phyloP scores from a whole-genome alignment of 129 eudicot species.

The Tagetes patula region DNA sequence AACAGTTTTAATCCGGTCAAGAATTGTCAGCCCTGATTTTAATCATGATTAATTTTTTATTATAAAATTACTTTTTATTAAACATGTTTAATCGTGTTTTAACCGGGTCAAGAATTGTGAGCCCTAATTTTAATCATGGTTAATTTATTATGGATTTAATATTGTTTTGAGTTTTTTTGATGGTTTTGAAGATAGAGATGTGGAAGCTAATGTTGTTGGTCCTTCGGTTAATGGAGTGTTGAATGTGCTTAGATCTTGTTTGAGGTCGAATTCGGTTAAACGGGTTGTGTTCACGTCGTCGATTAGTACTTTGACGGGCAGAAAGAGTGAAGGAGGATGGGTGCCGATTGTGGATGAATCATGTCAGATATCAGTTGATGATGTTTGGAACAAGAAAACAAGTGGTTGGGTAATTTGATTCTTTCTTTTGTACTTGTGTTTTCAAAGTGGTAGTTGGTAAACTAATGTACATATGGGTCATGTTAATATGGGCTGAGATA shows the following conservation, averaged over 20 bases:
- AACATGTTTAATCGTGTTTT: too few relatives aligned
- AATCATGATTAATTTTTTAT: too few relatives aligned
- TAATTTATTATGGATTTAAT: neutral
- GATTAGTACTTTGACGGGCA: slow-evolving; percentile 76
- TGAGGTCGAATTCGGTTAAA: slow-evolving; percentile 49
- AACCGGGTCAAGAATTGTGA: too few relatives aligned
- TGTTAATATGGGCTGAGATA: too few relatives aligned
- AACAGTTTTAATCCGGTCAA: too few relatives aligned
- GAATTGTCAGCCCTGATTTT: too few relatives aligned
- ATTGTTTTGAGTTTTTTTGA: neutral
- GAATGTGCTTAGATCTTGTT: slow-evolving; percentile 75
- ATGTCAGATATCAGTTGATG: slow-evolving; percentile 50
- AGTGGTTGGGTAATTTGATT: slow-evolving; percentile 76
- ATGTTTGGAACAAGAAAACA: slow-evolving; percentile 55
- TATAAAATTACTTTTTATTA: too few relatives aligned
- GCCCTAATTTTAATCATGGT: neutral
- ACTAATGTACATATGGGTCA: too few relatives aligned
- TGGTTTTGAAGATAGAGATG: slow-evolving; percentile 50
- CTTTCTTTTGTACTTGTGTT: neutral
- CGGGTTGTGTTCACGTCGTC: slow-evolving; percentile 90
- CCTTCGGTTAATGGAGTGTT: slow-evolving; percentile 73
- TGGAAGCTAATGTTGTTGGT: slow-evolving; percentile 47
- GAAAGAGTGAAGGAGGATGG: slow-evolving; percentile 51
- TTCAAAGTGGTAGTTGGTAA: neutral
- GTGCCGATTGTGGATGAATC: slow-evolving; percentile 68